Evolutionary conservation across 768 basidiomycete species (phyloP), one percentile per base, ranked within the genome.

Genomic region (Daedaleopsis nitida): DNA sequence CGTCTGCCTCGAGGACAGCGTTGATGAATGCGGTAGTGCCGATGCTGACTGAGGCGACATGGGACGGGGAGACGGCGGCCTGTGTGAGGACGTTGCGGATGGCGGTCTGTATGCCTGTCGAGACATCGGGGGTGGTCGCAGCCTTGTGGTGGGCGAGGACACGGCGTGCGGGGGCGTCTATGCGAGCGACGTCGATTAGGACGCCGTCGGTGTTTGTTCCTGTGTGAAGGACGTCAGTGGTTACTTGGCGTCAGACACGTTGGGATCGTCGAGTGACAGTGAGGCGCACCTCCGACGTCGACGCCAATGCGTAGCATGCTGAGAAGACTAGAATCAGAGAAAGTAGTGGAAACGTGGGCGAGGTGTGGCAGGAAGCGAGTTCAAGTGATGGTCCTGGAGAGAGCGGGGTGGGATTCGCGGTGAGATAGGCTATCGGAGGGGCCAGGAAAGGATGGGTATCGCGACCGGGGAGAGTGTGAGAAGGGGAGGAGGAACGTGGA

Each of bases 1-100:
- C 72, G 68, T 87, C 81, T 24, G 79, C 70, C 72, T 87, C 85
- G 17, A 88, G 76, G 2, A 89, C 80, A 1, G 85, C 84, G 63
- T 88, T 67, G 65, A 68, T 63, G 63, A 71, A 51, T 0, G 86
- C 63, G n/a, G 63, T 87, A 0, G 86, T 87, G 37, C 87, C 87
- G 61, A 88, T 83, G 37, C 82, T 78, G 61, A 88, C 68, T 7
- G 82, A 80, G 52, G 81, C 74, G 37, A 88, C 75, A 1, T 76
- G 65, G 1, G 73, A 60, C 5, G 75, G 71, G 52, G 76, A 69
- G 6, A 80, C 68, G 1, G 69, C 67, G 21, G 74, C 77, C 9
- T 74, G 68, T 42, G 74, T 63, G 51, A 88, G 71, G 6, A 86
- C 79, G 1, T 71, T 71, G 13, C 74, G 72, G 19, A 88, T 75